Evolutionary conservation across 208 protist genomes (phyloP), one percentile per base, ranked within the genome.

Genomic region (Acanthamoeba pearcei): DNA sequence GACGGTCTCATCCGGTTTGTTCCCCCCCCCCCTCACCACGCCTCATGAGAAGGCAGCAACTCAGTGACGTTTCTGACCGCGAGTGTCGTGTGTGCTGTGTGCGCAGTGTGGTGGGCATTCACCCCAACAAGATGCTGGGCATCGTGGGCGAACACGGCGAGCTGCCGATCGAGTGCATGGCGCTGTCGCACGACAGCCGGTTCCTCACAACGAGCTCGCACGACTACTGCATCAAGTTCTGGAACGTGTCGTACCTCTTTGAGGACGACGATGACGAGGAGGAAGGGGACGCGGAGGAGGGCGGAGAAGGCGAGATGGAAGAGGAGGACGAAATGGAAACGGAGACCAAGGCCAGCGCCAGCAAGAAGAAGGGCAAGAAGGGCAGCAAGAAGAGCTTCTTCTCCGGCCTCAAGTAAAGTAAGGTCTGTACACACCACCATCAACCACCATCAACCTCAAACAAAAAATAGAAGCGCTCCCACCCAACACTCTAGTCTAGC

Each of bases 1-100:
- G 91, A 94, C 49, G 91, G 91, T 35, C 68, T 94, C 42, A 83
- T 94, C 24, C 91, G 91, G 88, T 93, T 72, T 29, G 88, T 62
- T 62, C 57, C 57, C 66, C 42, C 15, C 51, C 27, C 15, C n/a
- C n/a, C 3, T 53, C 22, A 5, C 35, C 24, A n/a, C 32, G 27
- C 53, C 53, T 10, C 15, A 57, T 13, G 53, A 49, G 10, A 4
- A 51, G 2, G 10, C 42, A 80, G 1, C 53, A 3, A 57, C 15
- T 13, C 1, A 2, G 22, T 85, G 3, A 27, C 9, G 27, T 22
- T 72, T 8, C 51, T 92, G 64, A 85, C 49, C 17, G 53, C 53
- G 53, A 57, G 53, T 89, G 35, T 89, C 80, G 10, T 89, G 27
- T 13, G 15, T 9, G 29, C 10, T 3, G 2, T 35, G 4, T 0